Evolutionary conservation across 768 basidiomycete species (phyloP).

Genomic region (Rossbeevera mucosa): DNA sequence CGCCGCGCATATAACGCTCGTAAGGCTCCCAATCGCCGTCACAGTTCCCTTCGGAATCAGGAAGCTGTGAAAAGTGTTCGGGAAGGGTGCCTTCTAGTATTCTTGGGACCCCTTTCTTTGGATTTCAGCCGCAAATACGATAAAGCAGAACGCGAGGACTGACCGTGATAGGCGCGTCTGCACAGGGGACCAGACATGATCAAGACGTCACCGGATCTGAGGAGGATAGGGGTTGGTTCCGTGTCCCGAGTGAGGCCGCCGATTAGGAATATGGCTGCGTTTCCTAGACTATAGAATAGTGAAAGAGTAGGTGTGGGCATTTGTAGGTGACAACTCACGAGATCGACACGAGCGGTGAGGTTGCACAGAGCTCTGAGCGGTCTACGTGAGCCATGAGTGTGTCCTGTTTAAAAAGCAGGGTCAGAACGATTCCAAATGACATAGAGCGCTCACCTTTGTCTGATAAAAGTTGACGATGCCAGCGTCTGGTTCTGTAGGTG

Average conservation of each 20-base stretch:
- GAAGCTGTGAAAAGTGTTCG: constrained; percentile 39
- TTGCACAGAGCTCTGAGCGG: constrained; percentile 89
- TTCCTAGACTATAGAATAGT: constrained; percentile 62
- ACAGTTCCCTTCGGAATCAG: constrained; percentile 21
- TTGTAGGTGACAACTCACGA: constrained; percentile 54
- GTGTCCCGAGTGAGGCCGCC: constrained; percentile 76
- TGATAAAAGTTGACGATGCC: constrained; percentile 98
- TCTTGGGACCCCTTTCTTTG: constrained; percentile 70
- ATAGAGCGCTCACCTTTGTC: constrained; percentile 43
- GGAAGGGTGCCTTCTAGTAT: constrained; percentile 82
- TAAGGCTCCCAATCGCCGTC: constrained; percentile 55
- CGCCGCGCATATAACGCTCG: constrained; percentile 56
- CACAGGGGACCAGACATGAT: constrained; percentile 90
- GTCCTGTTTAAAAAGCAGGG: constrained; percentile 42
- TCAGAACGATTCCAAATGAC: neutral
- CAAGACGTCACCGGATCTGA: constrained; percentile 87
- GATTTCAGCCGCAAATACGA: neutral
- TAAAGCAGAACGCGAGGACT: constrained; percentile 17
- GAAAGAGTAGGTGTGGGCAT: neutral
- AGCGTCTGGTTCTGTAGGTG: constrained; percentile 78
- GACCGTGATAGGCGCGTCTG: constrained; percentile 89
- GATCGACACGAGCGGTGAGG: constrained; percentile 88
- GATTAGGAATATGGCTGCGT: constrained; percentile 84
- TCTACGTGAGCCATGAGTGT: constrained; percentile 98
- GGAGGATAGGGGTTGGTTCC: constrained; percentile 73